Evolutionary conservation across 768 basidiomycete species (phyloP), one percentile per base, ranked within the genome.

Genomic region (Leucosporidium scottii): DNA sequence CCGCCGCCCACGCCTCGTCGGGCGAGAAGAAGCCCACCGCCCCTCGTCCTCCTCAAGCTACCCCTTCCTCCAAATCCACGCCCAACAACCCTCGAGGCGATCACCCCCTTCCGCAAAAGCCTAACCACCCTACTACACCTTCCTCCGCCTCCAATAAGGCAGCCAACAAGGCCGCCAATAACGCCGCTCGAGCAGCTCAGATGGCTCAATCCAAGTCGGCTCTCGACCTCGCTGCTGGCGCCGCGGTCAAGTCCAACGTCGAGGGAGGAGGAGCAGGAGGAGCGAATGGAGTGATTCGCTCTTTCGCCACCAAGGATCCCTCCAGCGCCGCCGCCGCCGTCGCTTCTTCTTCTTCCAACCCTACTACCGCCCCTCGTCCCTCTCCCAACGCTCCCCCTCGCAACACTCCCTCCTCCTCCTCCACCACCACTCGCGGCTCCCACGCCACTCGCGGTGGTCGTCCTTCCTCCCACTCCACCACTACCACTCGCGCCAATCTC

Each of bases 1-100:
- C 60, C 21, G 30, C 21, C 21, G 30, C 21, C 20, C 1, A 34
- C 34, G 34, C 34, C 34, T 34, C 48, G 15, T 34, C 48, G 15
- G n/a, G 23, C 31, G 50, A 53, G 31, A 62, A 62, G 61, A 51
- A 62, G 61, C 8, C 30, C 30, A 31, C 36, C 39, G 57, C 65
- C 0, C 31, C 66, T 7, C 55, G 54, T 15, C 55, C 59, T 2
- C 60, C 59, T 47, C 12, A 3, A 17, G 17, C n/a, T n/a, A 4
- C 25, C n/a, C 31, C 55, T 9, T 56, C 55, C 3, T 9, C 27
- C 27, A 31, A 27, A 21, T 27, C 55, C 10, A 23, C 55, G 1
- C 31, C 27, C 55, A 21, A 31, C 20, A 23, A 23, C 55, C 28
- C 55, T 15, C 39, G 39, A 44, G 39, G 39, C 39, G 39, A 44